These are phyloP conservation scores for Citrus trifoliata DNA, from an alignment of 345 rosid species.

Conservation along the genomic window DNA sequence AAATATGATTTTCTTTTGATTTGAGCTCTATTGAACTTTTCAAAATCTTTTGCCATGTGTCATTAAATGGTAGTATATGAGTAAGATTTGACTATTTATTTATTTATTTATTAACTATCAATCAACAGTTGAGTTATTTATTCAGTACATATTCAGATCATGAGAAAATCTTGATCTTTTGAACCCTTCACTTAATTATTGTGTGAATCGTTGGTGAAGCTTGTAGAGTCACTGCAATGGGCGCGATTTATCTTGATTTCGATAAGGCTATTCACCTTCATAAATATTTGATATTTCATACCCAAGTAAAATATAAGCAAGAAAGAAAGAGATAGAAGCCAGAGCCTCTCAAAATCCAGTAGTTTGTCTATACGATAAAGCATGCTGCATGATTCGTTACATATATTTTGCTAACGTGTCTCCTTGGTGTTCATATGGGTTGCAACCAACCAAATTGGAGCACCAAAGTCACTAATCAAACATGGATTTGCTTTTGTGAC, in stretches of 20 bases:
- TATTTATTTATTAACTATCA: no score
- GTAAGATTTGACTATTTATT: no score
- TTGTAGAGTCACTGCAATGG: neutral
- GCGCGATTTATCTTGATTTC: slow-evolving; percentile 22
- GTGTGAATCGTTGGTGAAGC: neutral
- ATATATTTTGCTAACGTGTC: slow-evolving; percentile 15
- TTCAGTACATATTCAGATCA: rapidly evolving
- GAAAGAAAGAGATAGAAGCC: neutral
- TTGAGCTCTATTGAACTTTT: rapidly evolving
- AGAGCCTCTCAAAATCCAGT: neutral
- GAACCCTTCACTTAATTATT: neutral
- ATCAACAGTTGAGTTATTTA: no score
- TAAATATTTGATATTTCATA: neutral
- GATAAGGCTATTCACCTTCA: slow-evolving; percentile 12
- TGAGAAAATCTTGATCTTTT: neutral
- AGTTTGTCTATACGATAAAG: neutral
- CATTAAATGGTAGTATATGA: no score
- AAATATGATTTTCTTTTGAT: no score
- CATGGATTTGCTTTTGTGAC: neutral
- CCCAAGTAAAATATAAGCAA: neutral
- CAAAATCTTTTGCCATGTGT: no score
- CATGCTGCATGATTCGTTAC: neutral
- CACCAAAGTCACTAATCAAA: slow-evolving; percentile 8
- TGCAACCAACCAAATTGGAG: slow-evolving; percentile 17
- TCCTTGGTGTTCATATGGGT: slow-evolving; percentile 13